These are phyloP conservation scores for Cyclotella cryptica DNA, from an alignment of 108 stramenopile species.

Conservation along the genomic window DNA sequence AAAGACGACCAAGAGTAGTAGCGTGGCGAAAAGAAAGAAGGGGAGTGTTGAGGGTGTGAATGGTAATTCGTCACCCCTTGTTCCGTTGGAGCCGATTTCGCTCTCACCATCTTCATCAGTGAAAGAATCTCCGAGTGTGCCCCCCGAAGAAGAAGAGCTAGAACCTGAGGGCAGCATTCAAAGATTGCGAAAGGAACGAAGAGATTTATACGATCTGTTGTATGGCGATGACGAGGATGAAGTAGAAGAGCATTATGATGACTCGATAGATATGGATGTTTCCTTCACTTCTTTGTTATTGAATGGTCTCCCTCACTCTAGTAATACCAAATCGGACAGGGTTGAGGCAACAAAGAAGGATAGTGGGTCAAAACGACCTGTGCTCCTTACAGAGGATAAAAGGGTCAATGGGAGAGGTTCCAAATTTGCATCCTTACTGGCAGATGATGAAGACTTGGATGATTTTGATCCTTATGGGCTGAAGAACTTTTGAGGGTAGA, in stretches of 20 bases:
- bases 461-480: slow-evolving; percentile 82
- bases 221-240: slow-evolving; percentile 78
- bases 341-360: not conserved
- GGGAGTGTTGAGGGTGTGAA: slow-evolving; percentile 1
- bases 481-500: slow-evolving; percentile 56
- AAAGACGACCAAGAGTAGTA: slow-evolving; percentile 26
- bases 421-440: slow-evolving; percentile 14
- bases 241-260: slow-evolving; percentile 7
- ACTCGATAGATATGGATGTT: not conserved
- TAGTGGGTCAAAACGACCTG: not conserved
- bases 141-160: slow-evolving; percentile 20
- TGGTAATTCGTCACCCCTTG: not conserved
- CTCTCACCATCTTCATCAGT: not conserved
- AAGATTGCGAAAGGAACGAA: slow-evolving; percentile 75
- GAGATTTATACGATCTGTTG: slow-evolving; percentile 84
- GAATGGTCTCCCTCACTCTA: slow-evolving; percentile 5
- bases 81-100: slow-evolving; percentile 27
- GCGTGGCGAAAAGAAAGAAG: not conserved
- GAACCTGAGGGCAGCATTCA: slow-evolving; percentile 68
- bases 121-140: slow-evolving; percentile 1
- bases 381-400: not conserved
- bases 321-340: slow-evolving; percentile 11
- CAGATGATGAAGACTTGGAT: slow-evolving; percentile 73
- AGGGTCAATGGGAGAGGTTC: not conserved
- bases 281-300: not conserved